Percentiles rank a stretch among this genome's conserved stretches.
Evolutionary conservation across 208 protist genomes (phyloP).

Genomic region (Acanthamoeba royreba): DNA sequence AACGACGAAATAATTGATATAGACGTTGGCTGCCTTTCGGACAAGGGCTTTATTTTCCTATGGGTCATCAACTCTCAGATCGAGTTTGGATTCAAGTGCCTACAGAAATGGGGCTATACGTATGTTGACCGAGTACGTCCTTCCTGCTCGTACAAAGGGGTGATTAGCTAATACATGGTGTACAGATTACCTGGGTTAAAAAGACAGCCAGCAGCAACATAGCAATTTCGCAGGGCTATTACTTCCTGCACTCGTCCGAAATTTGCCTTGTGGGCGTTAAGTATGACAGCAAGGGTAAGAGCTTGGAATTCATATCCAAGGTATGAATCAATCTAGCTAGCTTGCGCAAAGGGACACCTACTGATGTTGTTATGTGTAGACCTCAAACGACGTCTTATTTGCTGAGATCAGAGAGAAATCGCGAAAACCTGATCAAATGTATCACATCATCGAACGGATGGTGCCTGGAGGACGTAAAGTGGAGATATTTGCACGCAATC

Average conservation of each 20-base stretch:
- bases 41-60: constrained; percentile 62
- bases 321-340: background rate
- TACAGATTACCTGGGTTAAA: constrained; percentile 61
- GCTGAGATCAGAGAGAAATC: constrained; percentile 49
- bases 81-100: constrained; percentile 55
- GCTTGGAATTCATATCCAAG: constrained; percentile 59
- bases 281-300: constrained; percentile 26
- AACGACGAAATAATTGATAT: constrained; percentile 68
- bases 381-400: constrained; percentile 62
- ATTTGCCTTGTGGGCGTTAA: constrained; percentile 68
- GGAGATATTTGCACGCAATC: constrained; percentile 69
- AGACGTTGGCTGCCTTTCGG: constrained; percentile 50
- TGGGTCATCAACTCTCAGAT: constrained; percentile 66
- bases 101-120: constrained; percentile 69
- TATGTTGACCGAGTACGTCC: constrained; percentile 17
- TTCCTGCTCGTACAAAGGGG: background rate
- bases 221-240: constrained; percentile 55
- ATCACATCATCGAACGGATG: constrained; percentile 67
- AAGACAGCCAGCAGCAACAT: constrained; percentile 51
- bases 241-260: constrained; percentile 68
- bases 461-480: constrained; percentile 60
- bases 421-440: constrained; percentile 66
- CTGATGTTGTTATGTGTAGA: background rate
- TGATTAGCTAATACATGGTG: background rate
- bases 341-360: background rate